These are phyloP conservation scores for Phoenix dactylifera DNA, from an alignment of 176 grass and related monocot species.

Conservation along the genomic window DNA sequence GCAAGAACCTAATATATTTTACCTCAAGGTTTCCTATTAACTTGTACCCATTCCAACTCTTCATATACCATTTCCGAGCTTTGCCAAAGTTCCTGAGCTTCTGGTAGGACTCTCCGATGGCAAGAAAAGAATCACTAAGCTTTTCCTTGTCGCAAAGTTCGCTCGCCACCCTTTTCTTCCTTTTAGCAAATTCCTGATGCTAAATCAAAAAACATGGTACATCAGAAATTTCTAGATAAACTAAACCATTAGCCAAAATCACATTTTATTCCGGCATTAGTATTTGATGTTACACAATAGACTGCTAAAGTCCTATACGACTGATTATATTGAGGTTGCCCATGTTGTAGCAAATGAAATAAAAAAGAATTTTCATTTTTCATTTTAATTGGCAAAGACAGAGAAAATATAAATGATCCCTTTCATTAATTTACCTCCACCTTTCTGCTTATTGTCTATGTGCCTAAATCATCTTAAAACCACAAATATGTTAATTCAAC, in stretches of 20 bases:
- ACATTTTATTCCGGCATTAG: too few species aligned
- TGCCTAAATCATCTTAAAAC: too few species aligned
- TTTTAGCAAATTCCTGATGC: constrained; percentile 80
- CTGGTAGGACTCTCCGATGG: constrained; percentile 73
- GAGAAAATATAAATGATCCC: too few species aligned
- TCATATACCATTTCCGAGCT: constrained; percentile 87
- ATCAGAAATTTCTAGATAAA: constrained; percentile 2
- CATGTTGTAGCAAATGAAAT: constrained; percentile 11
- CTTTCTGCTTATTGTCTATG: too few species aligned
- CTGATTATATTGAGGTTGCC: not conserved
- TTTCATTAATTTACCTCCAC: too few species aligned
- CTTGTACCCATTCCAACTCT: constrained; percentile 62
- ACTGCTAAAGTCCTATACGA: too few species aligned
- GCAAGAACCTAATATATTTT: constrained; percentile 12
- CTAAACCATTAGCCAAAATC: not conserved
- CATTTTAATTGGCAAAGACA: too few species aligned
- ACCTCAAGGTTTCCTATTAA: constrained; percentile 78
- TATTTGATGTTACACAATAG: too few species aligned
- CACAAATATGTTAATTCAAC: too few species aligned
- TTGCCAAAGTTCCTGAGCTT: constrained; percentile 83
- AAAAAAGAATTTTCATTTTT: not conserved
- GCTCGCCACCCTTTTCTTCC: constrained; percentile 57
- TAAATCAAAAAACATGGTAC: constrained; percentile 35
- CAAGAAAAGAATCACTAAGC: constrained; percentile 56
- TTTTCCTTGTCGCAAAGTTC: constrained; percentile 75